A percentile compares a stretch with the other conserved stretches of the same genome.
Conservation (phyloP, 2,329 filamentous ascomycete species). For the Colletotrichum zoysiae region DNA sequence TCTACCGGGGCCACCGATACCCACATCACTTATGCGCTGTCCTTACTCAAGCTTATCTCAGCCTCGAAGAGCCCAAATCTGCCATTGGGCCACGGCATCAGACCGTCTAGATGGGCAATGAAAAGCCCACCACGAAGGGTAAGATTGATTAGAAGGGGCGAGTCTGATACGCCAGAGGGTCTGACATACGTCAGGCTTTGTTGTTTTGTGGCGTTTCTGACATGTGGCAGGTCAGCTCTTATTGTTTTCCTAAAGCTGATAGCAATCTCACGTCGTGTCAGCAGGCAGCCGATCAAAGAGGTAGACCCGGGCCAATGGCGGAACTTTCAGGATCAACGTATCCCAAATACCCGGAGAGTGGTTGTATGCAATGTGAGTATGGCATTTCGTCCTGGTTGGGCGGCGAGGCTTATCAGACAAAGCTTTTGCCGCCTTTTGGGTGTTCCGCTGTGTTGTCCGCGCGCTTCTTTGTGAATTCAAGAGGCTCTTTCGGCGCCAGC, state of each 20-base stretch:
- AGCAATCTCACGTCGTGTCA: not conserved
- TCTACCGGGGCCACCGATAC: too few relatives aligned
- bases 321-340: too few relatives aligned
- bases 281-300: not conserved
- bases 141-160: not conserved
- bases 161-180: not conserved
- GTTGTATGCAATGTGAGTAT: not conserved
- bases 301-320: not conserved
- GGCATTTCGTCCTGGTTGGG: not conserved
- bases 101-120: too few relatives aligned
- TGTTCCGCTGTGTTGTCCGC: not conserved
- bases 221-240: constrained; percentile 17
- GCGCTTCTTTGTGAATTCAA: not conserved
- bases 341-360: not conserved
- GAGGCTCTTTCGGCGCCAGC: too few relatives aligned
- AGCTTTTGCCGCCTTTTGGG: not conserved
- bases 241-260: not conserved
- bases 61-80: not conserved
- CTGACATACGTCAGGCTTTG: not conserved
- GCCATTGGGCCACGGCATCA: constrained; percentile 24
- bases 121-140: not conserved
- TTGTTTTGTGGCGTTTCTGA: constrained; percentile 7
- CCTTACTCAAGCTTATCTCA: constrained; percentile 23
- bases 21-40: constrained; percentile 14
- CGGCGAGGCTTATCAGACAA: not conserved